Evolutionary conservation across 2,329 filamentous ascomycete species (phyloP).

Genomic region (Penicillium oxalicum): DNA sequence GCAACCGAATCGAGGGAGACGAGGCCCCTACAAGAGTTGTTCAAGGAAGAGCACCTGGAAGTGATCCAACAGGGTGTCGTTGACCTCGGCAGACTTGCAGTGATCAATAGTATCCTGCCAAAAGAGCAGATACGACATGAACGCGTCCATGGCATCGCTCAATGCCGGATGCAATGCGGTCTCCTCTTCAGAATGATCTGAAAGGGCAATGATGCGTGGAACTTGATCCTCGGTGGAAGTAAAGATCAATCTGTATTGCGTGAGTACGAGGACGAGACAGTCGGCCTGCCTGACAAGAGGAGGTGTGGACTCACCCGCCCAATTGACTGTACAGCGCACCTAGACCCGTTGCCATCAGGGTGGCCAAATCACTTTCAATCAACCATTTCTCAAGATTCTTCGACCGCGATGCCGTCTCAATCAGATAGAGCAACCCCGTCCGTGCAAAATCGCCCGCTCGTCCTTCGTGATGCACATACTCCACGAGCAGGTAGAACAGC

Average conservation of each 20-base stretch:
- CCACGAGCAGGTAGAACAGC: conserved; percentile 88
- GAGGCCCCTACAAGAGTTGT: conserved; percentile 69
- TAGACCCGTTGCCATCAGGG: conserved; percentile 91
- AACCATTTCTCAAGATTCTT: conserved; percentile 87
- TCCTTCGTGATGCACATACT: conserved; percentile 94
- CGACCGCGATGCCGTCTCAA: conserved; percentile 83
- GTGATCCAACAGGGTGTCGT: conserved; percentile 87
- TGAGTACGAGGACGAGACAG: background rate
- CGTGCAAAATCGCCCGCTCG: conserved; percentile 92
- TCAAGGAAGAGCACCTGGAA: conserved; percentile 96
- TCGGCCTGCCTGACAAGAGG: too few species aligned
- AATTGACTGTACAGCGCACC: conserved; percentile 70
- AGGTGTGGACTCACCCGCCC: conserved; percentile 45
- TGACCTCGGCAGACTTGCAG: conserved; percentile 85
- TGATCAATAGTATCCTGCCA: conserved; percentile 98
- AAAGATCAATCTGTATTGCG: conserved; percentile 66
- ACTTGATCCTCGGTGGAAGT: conserved; percentile 64
- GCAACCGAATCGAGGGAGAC: background rate
- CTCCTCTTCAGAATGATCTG: conserved; percentile 73
- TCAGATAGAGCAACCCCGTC: conserved; percentile 89
- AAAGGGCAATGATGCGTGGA: conserved; percentile 78
- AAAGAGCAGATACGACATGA: conserved; percentile 89
- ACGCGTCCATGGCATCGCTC: conserved; percentile 82
- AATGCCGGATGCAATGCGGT: conserved; percentile 74
- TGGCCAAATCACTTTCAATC: conserved; percentile 91